Conservation (phyloP, 176 grass and related monocot genomes). For the Pontederia crassipes region DNA sequence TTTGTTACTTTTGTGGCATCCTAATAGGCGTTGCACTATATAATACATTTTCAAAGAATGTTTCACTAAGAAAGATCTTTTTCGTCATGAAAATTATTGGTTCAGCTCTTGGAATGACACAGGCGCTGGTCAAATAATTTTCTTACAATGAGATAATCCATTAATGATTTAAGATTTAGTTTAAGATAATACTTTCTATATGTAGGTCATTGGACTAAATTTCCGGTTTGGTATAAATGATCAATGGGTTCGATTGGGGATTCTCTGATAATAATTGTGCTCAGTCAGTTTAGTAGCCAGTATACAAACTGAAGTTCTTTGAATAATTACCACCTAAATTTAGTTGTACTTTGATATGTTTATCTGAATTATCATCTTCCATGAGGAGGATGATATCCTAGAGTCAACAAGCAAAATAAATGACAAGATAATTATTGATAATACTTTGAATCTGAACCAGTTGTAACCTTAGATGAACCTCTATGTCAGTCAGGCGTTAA, state of each 20-base stretch:
- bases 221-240: constrained; percentile 65
- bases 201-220: constrained; percentile 74
- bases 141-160: background rate
- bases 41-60: constrained; percentile 69
- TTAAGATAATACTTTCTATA: constrained; percentile 11
- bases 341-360: too few relatives aligned
- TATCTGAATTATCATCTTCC: too few relatives aligned
- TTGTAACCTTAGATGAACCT: too few relatives aligned
- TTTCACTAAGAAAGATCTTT: constrained; percentile 83
- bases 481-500: too few relatives aligned
- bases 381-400: too few relatives aligned
- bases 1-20: constrained; percentile 91
- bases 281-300: constrained; percentile 53
- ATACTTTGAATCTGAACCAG: too few relatives aligned
- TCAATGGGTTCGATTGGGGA: constrained; percentile 94
- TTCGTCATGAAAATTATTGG: constrained; percentile 62
- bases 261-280: constrained; percentile 90
- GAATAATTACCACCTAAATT: too few relatives aligned
- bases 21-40: constrained; percentile 79
- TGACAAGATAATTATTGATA: too few relatives aligned
- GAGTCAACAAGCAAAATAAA: too few relatives aligned
- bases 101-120: constrained; percentile 84
- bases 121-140: constrained; percentile 34
- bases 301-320: too few relatives aligned
- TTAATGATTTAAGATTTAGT: background rate